Base-by-base conservation (phyloP, 176 grass and related monocot genomes). In the Hyparrhenia diplandra region DNA sequence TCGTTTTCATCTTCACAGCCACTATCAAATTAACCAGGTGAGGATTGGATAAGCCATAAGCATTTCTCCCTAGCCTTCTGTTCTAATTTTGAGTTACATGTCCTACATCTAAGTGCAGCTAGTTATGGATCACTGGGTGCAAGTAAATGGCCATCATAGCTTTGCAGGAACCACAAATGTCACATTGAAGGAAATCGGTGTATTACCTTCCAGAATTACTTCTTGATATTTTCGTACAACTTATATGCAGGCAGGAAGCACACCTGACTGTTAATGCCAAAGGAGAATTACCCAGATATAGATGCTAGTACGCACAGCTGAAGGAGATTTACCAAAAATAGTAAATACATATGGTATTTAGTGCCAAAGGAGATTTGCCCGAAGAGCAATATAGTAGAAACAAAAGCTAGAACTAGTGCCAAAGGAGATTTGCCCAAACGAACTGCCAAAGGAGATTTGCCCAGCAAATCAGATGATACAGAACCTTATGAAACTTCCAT, bases 371-470 rank as follows among this genome's bases (percentile, higher is more conserved):
- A 94, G 89, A 94, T 87, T 92, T 94, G 85, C 86, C 91, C 80
- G 30, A 63, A 62, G 37, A 35, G 47, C 42, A 49, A 78, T 55
- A 23, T 62, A n/a, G n/a, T n/a, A n/a, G 76, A 80, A 64, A 37
- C 40, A 78, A 24, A 32, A 32, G 31, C 2, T 32, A 32, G 31
- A 32, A 32, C 13, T 65, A 62, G 63, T 87, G 83, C 86, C 70
- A 87, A 94, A 98, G 88, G 84, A 92, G 86, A 95, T 86, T 93
- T 97, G 51, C 87, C 83, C 81, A 69, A 30, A 78, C 75, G 62
- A 87, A 79, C 76, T 87, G 94, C 91, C 91, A 93, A 97, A 97
- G 88, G 88, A 97, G 90, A 97, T 89, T 91, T 93, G 91, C 84
- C 86, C 67, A 81, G 52, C 78, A 89, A 85, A 93, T 85, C 69